A percentile compares a stretch with the other conserved stretches of the same genome.
Evolutionary conservation across 176 grass and related monocot species (phyloP).

Genomic region (Aegilops umbellulata): DNA sequence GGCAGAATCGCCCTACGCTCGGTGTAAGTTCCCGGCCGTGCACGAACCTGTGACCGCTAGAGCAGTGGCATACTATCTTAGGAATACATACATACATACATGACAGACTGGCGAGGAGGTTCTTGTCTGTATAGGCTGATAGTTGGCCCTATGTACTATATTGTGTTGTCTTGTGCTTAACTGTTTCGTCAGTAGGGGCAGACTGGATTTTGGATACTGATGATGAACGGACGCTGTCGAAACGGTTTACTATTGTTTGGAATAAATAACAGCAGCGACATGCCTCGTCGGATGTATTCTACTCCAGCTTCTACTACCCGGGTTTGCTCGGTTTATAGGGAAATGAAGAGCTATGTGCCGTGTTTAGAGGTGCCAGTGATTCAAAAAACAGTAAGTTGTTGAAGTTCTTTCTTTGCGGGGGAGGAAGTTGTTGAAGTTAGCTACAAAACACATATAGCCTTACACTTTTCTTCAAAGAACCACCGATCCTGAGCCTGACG

Average conservation of each 20-base stretch:
- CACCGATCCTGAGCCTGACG: no score
- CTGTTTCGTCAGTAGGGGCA: background rate
- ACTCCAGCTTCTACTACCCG: background rate
- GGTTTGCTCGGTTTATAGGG: background rate
- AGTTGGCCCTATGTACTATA: background rate
- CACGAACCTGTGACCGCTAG: conserved; percentile 28
- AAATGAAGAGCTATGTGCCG: background rate
- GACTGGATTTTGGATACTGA: background rate
- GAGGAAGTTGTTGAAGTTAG: no score
- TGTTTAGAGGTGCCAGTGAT: background rate
- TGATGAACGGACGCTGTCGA: background rate
- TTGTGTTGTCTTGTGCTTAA: background rate
- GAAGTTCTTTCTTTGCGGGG: no score
- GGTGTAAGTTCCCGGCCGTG: conserved; percentile 34
- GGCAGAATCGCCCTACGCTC: background rate
- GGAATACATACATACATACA: background rate
- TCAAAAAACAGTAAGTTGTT: no score
- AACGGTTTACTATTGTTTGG: background rate
- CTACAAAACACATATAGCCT: no score
- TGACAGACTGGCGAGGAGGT: background rate
- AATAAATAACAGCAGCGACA: background rate
- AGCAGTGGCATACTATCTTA: background rate
- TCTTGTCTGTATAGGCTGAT: conserved; percentile 16
- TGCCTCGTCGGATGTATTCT: background rate
- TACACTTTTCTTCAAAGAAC: no score